Evolutionary conservation across 257 asterid species (phyloP).

Genomic region (Solanum pinnatisectum): DNA sequence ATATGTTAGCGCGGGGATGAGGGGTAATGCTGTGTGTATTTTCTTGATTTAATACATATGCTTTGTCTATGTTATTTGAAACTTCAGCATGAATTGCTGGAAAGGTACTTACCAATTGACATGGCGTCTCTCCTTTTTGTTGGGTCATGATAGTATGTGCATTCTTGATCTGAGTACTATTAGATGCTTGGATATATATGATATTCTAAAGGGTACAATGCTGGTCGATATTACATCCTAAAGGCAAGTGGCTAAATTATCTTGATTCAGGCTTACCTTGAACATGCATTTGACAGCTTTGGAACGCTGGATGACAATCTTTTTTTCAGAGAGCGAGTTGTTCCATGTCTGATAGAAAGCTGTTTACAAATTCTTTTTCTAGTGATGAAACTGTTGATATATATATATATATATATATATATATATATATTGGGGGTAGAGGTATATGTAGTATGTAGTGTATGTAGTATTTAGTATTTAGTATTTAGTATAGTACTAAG

Average conservation of each 20-base stretch:
- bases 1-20: background rate
- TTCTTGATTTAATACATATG: background rate
- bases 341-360: background rate
- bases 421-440: too few species aligned
- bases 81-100: background rate
- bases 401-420: too few species aligned
- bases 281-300: background rate
- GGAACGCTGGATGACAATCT: background rate
- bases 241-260: background rate
- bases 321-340: background rate
- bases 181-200: background rate
- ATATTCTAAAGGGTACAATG: background rate
- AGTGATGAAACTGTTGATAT: background rate
- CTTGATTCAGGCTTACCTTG: background rate
- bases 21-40: background rate
- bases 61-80: background rate
- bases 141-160: background rate
- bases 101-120: background rate
- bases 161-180: background rate
- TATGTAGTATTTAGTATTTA: too few species aligned
- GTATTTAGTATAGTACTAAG: too few species aligned
- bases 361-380: background rate
- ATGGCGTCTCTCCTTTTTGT: background rate
- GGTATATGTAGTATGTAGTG: too few species aligned
- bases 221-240: background rate